A percentile compares a stretch with the other conserved stretches of the same genome.
These are phyloP conservation scores for Cicer chorassanicum DNA, from an alignment of 306 rosid genomes.

Conservation along the genomic window DNA sequence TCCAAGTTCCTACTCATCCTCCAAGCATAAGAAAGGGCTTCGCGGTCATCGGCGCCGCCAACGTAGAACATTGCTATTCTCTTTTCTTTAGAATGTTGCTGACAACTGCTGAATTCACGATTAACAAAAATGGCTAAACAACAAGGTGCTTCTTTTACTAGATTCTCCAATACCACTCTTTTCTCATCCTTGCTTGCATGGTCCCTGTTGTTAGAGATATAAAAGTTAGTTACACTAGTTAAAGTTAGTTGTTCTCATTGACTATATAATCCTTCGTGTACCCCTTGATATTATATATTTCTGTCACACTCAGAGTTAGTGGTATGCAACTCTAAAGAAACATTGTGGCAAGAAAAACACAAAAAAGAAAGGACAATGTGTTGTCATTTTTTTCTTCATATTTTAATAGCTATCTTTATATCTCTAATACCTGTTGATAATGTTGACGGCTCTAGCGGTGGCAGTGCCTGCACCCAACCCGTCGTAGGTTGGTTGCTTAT, in stretches of 20 bases:
- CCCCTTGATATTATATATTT: no score
- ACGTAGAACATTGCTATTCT: conserved; percentile 47
- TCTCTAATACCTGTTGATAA: conserved; percentile 30
- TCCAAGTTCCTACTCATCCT: conserved; percentile 46
- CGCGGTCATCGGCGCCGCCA: conserved; percentile 50
- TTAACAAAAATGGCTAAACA: conserved; percentile 48
- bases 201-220: conserved; percentile 14
- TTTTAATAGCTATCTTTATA: no score
- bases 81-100: conserved; percentile 8
- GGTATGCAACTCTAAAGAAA: no score
- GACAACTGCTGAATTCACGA: conserved; percentile 27
- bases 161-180: conserved; percentile 44
- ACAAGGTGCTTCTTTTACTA: conserved; percentile 41
- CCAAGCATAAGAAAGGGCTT: conserved; percentile 56
- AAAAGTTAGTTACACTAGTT: no score
- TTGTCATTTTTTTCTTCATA: no score
- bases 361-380: no score
- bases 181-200: conserved; percentile 38
- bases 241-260: no score
- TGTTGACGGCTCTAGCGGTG: conserved; percentile 52
- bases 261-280: no score
- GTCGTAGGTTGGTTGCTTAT: conserved; percentile 52
- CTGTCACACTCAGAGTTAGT: no score
- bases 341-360: no score
- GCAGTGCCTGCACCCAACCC: conserved; percentile 49